phyloP scores from a whole-genome alignment of 176 grass and related monocot genomes.

The Avena insularis region DNA sequence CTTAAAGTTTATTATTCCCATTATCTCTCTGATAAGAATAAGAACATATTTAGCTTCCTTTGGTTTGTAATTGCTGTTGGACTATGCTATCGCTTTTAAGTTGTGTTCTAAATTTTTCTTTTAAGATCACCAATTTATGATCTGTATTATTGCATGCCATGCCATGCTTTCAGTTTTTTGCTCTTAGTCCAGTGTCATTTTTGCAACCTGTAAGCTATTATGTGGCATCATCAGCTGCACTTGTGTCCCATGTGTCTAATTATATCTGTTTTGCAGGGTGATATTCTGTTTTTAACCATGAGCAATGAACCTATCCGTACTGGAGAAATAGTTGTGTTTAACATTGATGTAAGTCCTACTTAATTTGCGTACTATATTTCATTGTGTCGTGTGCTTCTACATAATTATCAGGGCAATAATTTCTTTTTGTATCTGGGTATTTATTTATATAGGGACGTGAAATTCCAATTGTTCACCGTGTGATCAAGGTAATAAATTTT shows the following conservation, averaged over 20 bases:
- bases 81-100: background rate
- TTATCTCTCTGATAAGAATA: constrained; percentile 2
- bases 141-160: background rate
- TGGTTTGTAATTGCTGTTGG: constrained; percentile 5
- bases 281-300: constrained; percentile 78
- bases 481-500: constrained; percentile 68
- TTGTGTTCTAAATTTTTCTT: background rate
- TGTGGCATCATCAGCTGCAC: background rate
- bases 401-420: constrained; percentile 33
- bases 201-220: background rate
- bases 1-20: background rate
- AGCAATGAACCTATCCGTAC: constrained; percentile 76
- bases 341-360: constrained; percentile 63
- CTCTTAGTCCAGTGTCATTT: background rate
- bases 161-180: background rate
- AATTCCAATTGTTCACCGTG: constrained; percentile 88
- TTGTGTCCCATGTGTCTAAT: constrained; percentile 19
- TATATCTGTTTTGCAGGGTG: constrained; percentile 60
- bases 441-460: constrained; percentile 63
- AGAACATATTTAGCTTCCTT: background rate
- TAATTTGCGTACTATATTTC: background rate
- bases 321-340: constrained; percentile 88
- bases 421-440: background rate
- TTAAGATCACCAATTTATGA: background rate
- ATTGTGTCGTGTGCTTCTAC: background rate